Conservation (phyloP, 2,329 filamentous ascomycete genomes). For the Ascosphaera apis region DNA sequence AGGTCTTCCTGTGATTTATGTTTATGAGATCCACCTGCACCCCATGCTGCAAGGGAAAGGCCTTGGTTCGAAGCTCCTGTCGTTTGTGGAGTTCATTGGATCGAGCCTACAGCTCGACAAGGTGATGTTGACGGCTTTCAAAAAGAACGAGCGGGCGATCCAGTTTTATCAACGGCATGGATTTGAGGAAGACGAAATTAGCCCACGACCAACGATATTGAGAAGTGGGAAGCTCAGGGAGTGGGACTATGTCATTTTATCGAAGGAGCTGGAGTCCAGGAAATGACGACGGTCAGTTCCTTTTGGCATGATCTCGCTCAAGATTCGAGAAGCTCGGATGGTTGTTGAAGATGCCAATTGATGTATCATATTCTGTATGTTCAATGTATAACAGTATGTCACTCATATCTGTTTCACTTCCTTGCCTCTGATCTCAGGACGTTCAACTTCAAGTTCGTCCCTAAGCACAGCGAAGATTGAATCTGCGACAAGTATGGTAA, state of each 20-base stretch:
- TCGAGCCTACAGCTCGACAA: conserved; percentile 25
- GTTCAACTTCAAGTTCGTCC: conserved; percentile 82
- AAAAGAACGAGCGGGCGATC: conserved; percentile 24
- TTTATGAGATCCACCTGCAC: conserved; percentile 38
- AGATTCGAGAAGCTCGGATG: too few species aligned
- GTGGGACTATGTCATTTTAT: conserved; percentile 30
- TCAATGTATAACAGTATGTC: not conserved
- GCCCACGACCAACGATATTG: conserved; percentile 25
- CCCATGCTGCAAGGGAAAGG: conserved; percentile 23
- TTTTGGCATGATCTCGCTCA: too few species aligned
- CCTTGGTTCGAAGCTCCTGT: conserved; percentile 28
- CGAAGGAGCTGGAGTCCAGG: conserved; percentile 16
- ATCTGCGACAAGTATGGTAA: conserved; percentile 72
- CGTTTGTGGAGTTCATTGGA: conserved; percentile 25
- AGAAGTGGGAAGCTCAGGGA: conserved; percentile 27
- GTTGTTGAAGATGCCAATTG: too few species aligned
- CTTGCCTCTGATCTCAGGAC: conserved; percentile 74
- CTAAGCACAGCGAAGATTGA: conserved; percentile 68
- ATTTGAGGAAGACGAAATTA: conserved; percentile 28
- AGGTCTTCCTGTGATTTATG: conserved; percentile 32
- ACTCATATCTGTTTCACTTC: conserved; percentile 61
- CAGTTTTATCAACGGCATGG: conserved; percentile 28
- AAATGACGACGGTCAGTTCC: not conserved
- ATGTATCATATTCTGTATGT: not conserved
- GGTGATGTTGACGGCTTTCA: conserved; percentile 38